Percentiles rank a stretch among this genome's conserved stretches.
Evolutionary conservation across 2,329 filamentous ascomycete genomes (phyloP).

Genomic region (Aureobasidium sp.): DNA sequence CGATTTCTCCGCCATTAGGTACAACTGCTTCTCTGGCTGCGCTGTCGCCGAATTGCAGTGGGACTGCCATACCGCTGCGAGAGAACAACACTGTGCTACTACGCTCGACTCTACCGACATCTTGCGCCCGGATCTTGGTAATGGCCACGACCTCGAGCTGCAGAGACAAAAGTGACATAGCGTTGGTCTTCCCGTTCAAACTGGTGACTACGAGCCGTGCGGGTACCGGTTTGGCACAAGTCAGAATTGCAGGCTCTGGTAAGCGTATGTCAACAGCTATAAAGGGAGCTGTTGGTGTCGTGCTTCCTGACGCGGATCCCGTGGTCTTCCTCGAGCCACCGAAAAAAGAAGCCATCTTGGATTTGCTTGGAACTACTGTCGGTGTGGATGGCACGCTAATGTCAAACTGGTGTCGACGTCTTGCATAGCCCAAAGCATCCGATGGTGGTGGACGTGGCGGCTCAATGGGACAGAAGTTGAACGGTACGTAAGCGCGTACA

Average conservation of each 20-base stretch:
- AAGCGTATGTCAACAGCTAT: conserved; percentile 76
- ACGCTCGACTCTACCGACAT: conserved; percentile 61
- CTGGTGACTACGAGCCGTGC: conserved; percentile 74
- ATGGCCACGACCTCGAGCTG: conserved; percentile 75
- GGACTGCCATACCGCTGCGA: conserved; percentile 25
- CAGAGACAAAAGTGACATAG: conserved; percentile 66
- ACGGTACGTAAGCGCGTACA: conserved; percentile 54
- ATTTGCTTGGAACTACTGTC: conserved; percentile 22
- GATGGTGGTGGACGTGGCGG: conserved; percentile 62
- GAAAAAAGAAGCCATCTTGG: conserved; percentile 54
- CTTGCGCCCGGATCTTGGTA: conserved; percentile 72
- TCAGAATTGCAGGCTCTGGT: conserved; percentile 79
- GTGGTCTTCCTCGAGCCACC: conserved; percentile 30
- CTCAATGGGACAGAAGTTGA: conserved; percentile 91
- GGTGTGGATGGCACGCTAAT: conserved; percentile 14
- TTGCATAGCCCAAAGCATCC: conserved; percentile 74
- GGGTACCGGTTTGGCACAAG: conserved; percentile 79
- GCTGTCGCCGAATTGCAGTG: background rate
- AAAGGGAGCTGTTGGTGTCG: conserved; percentile 33
- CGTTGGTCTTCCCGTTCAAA: conserved; percentile 59
- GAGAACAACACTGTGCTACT: conserved; percentile 70
- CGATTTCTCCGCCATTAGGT: background rate
- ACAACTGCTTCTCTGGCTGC: background rate
- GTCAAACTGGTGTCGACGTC: conserved; percentile 57
- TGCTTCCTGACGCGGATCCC: background rate